phyloP scores from a whole-genome alignment of 2,329 filamentous ascomycete species.

The Ophiocordyceps australis region DNA sequence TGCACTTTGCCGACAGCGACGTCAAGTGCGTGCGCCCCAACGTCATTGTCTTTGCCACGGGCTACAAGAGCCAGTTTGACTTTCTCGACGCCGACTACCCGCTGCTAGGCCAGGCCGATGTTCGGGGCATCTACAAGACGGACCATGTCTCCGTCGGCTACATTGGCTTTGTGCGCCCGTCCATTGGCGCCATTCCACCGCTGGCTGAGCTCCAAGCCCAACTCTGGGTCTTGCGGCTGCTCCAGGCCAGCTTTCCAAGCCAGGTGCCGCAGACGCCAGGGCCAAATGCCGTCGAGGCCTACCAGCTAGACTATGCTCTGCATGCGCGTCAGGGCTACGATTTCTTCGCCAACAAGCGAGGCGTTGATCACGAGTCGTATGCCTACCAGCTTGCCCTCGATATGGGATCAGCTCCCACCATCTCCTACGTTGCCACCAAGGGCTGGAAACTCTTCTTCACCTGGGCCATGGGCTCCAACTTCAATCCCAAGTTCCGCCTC shows the following conservation, averaged over 20 bases:
- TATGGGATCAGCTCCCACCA: constrained; percentile 21
- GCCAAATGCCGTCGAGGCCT: constrained; percentile 9
- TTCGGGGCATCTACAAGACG: constrained; percentile 31
- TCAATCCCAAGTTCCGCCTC: constrained; percentile 29
- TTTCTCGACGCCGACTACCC: constrained; percentile 22
- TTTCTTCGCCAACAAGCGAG: constrained; percentile 15
- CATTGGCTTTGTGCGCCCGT: constrained; percentile 27
- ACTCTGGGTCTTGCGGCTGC: constrained; percentile 23
- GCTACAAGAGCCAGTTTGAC: constrained; percentile 21
- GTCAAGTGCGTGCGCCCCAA: constrained; percentile 18
- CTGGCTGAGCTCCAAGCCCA: constrained; percentile 29
- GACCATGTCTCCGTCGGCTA: constrained; percentile 20
- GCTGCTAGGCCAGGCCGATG: constrained; percentile 24
- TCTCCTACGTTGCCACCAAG: constrained; percentile 13
- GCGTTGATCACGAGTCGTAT: constrained; percentile 29
- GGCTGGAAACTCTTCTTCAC: constrained; percentile 19
- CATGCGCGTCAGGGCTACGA: constrained; percentile 14
- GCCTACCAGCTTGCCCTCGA: constrained; percentile 29
- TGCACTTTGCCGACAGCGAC: constrained; percentile 16
- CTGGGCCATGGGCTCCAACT: constrained; percentile 29
- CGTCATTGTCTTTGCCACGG: constrained; percentile 26
- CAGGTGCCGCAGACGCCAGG: constrained; percentile 4
- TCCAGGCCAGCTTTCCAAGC: constrained; percentile 11
- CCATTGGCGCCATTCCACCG: constrained; percentile 26
- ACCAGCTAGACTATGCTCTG: constrained; percentile 22